These are phyloP conservation scores for Aspergillus sclerotiicarbonarius DNA, from an alignment of 495 filamentous ascomycete species.

Conservation along the genomic window DNA sequence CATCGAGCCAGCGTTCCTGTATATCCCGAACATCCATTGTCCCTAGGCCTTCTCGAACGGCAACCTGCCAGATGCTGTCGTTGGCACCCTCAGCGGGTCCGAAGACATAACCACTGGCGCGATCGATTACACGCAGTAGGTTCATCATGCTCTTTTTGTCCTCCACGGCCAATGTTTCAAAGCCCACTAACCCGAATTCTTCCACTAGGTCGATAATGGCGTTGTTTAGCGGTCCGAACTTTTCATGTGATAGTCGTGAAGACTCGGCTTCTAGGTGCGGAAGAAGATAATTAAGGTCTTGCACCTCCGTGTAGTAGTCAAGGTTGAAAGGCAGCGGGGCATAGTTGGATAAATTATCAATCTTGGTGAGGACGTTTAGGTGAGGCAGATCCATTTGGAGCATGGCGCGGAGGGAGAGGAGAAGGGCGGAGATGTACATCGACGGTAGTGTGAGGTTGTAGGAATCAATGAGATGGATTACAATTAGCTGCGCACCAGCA, in stretches of 20 bases:
- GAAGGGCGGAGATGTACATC: slow-evolving; percentile 88
- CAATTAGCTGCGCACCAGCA: slow-evolving; percentile 64
- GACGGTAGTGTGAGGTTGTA: slow-evolving; percentile 89
- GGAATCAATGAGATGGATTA: slow-evolving; percentile 85
- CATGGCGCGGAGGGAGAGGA: slow-evolving; percentile 93
- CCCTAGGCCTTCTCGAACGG: slow-evolving; percentile 81
- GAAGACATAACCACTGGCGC: slow-evolving; percentile 90
- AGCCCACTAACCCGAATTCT: slow-evolving; percentile 82
- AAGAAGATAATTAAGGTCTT: slow-evolving; percentile 81
- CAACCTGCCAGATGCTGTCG: slow-evolving; percentile 90
- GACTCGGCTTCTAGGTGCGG: slow-evolving; percentile 67
- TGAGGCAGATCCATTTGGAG: slow-evolving; percentile 95
- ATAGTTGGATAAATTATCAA: slow-evolving; percentile 84
- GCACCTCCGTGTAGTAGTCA: slow-evolving; percentile 97
- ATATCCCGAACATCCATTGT: slow-evolving; percentile 81
- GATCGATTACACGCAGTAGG: slow-evolving; percentile 80
- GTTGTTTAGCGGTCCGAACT: slow-evolving; percentile 78
- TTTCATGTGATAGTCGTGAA: slow-evolving; percentile 58
- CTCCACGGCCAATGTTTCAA: slow-evolving; percentile 92
- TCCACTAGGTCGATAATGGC: slow-evolving; percentile 85
- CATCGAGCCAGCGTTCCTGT: slow-evolving; percentile 92
- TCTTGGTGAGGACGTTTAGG: slow-evolving; percentile 94
- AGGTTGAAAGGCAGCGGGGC: slow-evolving; percentile 86
- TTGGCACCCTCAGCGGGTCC: slow-evolving; percentile 88
- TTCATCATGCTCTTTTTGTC: slow-evolving; percentile 96